Evolutionary conservation across 257 asterid genomes (phyloP), one percentile per base, ranked within the genome.

Genomic region (Fraxinus pennsylvanica): DNA sequence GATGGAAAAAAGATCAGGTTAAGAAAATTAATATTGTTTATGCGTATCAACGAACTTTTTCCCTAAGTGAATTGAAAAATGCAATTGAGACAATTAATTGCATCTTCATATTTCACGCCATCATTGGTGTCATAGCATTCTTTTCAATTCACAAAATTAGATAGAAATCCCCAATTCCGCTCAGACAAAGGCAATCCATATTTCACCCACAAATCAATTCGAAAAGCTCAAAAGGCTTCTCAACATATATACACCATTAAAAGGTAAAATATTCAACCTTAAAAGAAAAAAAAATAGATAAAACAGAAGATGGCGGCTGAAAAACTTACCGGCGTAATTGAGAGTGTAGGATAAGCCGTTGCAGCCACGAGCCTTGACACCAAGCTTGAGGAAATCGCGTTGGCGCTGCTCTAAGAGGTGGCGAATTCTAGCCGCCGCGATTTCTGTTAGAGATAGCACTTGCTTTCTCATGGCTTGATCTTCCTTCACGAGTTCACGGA

Each of bases 271-370:
- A 52, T 43, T 43, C n/a, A 14, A 47, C 7, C 21, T n/a, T 0
- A 3, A 21, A 32, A 0, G 6, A 12, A 4, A 3, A 38, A 33
- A 35, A 14, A 63, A 6, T 67, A 3, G 29, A 19, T 19, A 10
- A n/a, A 41, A 73, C 15, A 41, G 22, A 72, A 9, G 22, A 22
- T n/a, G 66, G 27, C 1, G 7, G 32, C 29, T 19, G 19, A 1
- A 43, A 32, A 33, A 22, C 32, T 71, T 68, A 90, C 99, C 99
- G 70, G 99, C 91, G 29, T 95, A 95, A 84, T 95, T 95, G 87
- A 95, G 99, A 85, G 96, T 93, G 92, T 95, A 95, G 47, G 99
- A 93, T 80, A 95, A 88, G 83, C 99, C 99, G 79, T 95, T 95
- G 89, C 99, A 93, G 72, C 99, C 99, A 54, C 99, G 98, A 79